Conservation (phyloP, 768 basidiomycete genomes). For the Panaeolus cyanescens region DNA sequence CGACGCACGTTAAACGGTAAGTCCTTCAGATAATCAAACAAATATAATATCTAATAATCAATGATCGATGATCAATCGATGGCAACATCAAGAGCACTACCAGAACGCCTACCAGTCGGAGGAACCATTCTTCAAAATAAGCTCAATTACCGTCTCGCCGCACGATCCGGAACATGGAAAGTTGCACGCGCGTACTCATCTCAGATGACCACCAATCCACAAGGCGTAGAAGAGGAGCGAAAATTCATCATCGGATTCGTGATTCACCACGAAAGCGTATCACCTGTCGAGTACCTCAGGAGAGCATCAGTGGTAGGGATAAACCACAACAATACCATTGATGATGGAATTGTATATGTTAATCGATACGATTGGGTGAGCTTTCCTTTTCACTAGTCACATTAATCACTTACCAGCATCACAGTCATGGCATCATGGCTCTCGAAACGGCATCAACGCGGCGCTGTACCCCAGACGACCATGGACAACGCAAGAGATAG, state of each 20-base stretch:
- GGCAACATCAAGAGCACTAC: background rate
- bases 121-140: constrained; percentile 2
- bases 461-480: background rate
- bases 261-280: constrained; percentile 2
- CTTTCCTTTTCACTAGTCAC: background rate
- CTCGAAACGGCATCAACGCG: background rate
- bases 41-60: too few species aligned
- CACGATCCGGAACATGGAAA: constrained; percentile 1
- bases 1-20: background rate
- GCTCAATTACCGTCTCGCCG: background rate
- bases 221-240: background rate
- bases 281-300: background rate
- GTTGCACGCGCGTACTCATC: background rate
- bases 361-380: constrained; percentile 7
- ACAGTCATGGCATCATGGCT: background rate
- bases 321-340: background rate
- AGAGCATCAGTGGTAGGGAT: background rate
- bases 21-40: background rate
- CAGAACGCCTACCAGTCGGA: background rate
- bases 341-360: constrained; percentile 1
- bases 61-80: background rate
- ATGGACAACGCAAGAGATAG: background rate
- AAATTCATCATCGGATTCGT: background rate
- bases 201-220: too few species aligned
- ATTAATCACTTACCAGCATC: background rate